phyloP scores from a whole-genome alignment of 495 filamentous ascomycete genomes.

The Stereocaulon alpinum region DNA sequence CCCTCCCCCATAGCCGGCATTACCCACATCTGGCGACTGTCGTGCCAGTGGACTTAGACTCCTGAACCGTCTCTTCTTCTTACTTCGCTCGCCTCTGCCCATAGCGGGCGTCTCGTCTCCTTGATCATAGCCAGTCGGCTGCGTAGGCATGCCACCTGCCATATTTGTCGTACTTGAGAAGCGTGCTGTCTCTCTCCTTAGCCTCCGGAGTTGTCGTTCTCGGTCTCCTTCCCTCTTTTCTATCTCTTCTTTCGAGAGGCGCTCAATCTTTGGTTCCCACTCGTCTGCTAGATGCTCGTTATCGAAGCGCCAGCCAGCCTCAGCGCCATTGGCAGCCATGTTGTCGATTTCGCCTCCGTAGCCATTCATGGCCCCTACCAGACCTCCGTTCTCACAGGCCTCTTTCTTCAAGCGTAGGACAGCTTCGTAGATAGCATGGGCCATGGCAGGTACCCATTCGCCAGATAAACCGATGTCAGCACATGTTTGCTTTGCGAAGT shows the following conservation, averaged over 20 bases:
- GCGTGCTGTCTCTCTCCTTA: constrained; percentile 82
- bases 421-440: constrained; percentile 95
- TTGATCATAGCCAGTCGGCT: constrained; percentile 47
- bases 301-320: constrained; percentile 92
- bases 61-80: constrained; percentile 87
- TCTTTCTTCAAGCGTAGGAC: constrained; percentile 91
- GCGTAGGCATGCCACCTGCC: constrained; percentile 50
- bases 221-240: constrained; percentile 94
- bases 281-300: constrained; percentile 78
- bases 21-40: constrained; percentile 63
- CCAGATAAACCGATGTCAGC: constrained; percentile 79
- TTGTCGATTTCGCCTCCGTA: constrained; percentile 77
- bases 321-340: constrained; percentile 63
- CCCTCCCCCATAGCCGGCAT: constrained; percentile 53
- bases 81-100: constrained; percentile 79
- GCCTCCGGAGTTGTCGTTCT: constrained; percentile 75
- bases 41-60: constrained; percentile 72
- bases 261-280: constrained; percentile 92
- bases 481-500: constrained; percentile 84
- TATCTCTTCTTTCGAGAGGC: constrained; percentile 87
- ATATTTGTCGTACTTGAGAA: constrained; percentile 79
- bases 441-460: constrained; percentile 90
- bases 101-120: constrained; percentile 48
- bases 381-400: constrained; percentile 76
- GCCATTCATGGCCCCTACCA: constrained; percentile 60